Conservation (phyloP, 768 basidiomycete genomes). For the Podaxis carcinomalis region DNA sequence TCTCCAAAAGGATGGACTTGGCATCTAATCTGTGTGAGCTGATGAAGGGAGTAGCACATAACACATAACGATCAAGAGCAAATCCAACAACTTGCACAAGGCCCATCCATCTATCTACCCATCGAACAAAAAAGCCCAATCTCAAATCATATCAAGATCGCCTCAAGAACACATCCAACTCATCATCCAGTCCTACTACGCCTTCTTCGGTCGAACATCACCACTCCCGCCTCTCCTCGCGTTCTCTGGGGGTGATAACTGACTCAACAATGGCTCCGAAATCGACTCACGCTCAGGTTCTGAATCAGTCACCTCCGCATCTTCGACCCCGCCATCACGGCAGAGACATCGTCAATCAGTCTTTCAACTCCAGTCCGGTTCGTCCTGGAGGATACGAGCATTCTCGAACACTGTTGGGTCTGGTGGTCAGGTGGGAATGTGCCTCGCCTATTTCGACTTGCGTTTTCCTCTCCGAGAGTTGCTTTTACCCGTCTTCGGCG, state of each 20-base stretch:
- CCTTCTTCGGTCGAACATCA: conserved; percentile 44
- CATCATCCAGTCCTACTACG: conserved; percentile 79
- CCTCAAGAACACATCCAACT: conserved; percentile 77
- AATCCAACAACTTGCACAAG: not conserved
- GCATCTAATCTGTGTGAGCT: too few relatives aligned
- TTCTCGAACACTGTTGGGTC: not conserved
- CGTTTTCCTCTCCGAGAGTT: conserved; percentile 23
- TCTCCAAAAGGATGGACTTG: too few relatives aligned
- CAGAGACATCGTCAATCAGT: conserved; percentile 40
- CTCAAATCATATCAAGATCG: not conserved
- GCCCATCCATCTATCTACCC: not conserved
- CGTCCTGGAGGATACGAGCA: not conserved
- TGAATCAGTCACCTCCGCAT: conserved; percentile 13
- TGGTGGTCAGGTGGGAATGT: conserved; percentile 12
- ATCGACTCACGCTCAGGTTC: conserved; percentile 5
- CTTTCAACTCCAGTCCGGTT: not conserved
- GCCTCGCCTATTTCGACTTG: conserved; percentile 32
- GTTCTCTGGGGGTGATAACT: conserved; percentile 7
- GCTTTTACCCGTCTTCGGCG: not conserved
- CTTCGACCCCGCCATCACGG: conserved; percentile 30
- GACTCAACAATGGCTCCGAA: conserved; percentile 3
- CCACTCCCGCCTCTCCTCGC: conserved; percentile 24
- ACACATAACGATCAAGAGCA: not conserved
- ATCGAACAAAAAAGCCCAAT: not conserved
- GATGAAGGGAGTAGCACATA: not conserved